Base-by-base conservation (phyloP, 169 alveolate genomes). In the Neospora caninum region DNA sequence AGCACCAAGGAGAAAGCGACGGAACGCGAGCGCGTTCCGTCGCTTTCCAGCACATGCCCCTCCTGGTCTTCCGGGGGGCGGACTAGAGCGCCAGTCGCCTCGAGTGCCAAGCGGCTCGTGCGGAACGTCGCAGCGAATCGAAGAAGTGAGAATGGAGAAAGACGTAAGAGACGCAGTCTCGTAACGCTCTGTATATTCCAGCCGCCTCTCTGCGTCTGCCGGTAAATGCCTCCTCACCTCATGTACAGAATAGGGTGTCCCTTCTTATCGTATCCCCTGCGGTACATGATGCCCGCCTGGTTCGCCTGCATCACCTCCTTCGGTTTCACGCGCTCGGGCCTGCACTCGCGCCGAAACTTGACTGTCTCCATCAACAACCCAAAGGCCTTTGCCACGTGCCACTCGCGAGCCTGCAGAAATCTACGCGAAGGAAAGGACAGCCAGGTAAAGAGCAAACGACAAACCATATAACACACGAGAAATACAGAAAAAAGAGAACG, bases 291-390 rank as follows among this genome's bases (percentile, higher is more conserved):
- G 38, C 95, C 95, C 34, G 10, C 49, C 2, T 34, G n/a, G 45
- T 70, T 83, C 0, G 73, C 80, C 0, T 42, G 36, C 70, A 39
- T 67, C 78, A 93, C 93, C 18, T 87, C 89, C 80, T 86, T 88
- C 43, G 95, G 95, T 69, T 88, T 84, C 13, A 93, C 53, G 42
- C 95, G 38, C 89, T 93, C 95, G 9, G 95, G 95, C 67, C 54
- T 88, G 83, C 36, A 29, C 88, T 45, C 45, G n/a, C 95, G 95
- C 45, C 95, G 87, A 27, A 93, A 53, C 36, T 31, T 31, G 36
- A 93, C 38, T 0, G 93, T 88, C 80, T 93, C 95, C 43, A 86
- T 43, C 80, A 86, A 25, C 70, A 93, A 88, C 2, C 45, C 39
- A 64, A 88, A 86, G 53, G 95, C 95, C 67, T 88, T 43, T 13